phyloP scores from a whole-genome alignment of 768 basidiomycete genomes.

The Tylopilus sp. region DNA sequence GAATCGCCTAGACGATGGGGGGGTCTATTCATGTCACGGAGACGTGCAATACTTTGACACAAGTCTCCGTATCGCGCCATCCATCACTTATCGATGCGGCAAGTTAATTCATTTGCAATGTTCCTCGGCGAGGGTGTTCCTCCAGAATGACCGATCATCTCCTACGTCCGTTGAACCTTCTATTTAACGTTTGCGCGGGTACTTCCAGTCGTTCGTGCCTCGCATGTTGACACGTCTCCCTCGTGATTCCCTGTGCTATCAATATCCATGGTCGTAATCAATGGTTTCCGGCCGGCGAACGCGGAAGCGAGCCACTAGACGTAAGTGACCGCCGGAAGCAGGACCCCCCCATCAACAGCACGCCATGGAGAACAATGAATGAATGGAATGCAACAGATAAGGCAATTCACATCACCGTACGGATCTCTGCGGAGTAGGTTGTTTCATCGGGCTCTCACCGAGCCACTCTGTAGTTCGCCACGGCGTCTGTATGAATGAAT shows the following conservation, averaged over 20 bases:
- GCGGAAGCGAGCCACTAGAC: slow-evolving; percentile 33
- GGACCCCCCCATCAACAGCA: slow-evolving; percentile 23
- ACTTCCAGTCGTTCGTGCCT: slow-evolving; percentile 18
- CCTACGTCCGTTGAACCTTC: slow-evolving; percentile 27
- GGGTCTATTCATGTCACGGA: slow-evolving; percentile 8
- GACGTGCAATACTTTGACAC: slow-evolving; percentile 6
- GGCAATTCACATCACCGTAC: slow-evolving; percentile 11
- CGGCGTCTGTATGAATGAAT: slow-evolving; percentile 16
- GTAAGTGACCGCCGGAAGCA: slow-evolving; percentile 29
- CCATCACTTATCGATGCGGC: slow-evolving; percentile 24
- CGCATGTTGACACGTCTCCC: slow-evolving; percentile 12
- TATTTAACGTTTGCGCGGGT: slow-evolving; percentile 23
- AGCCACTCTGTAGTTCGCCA: slow-evolving; percentile 10
- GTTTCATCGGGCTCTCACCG: slow-evolving; percentile 11
- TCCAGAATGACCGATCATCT: slow-evolving; percentile 21
- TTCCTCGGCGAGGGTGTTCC: slow-evolving; percentile 13
- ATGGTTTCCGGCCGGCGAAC: slow-evolving; percentile 17
- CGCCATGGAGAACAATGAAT: slow-evolving; percentile 22
- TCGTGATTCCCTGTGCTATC: slow-evolving; percentile 22
- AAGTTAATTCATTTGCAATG: slow-evolving; percentile 23
- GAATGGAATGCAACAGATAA: slow-evolving; percentile 15
- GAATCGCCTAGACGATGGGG: slow-evolving; percentile 1
- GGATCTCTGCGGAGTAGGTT: slow-evolving; percentile 17
- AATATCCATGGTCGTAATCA: slow-evolving; percentile 15
- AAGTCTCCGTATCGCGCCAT: slow-evolving; percentile 9